A percentile compares a stretch with the other conserved stretches of the same genome.
phyloP scores from a whole-genome alignment of 257 asterid genomes.

The Scutellaria barbata region DNA sequence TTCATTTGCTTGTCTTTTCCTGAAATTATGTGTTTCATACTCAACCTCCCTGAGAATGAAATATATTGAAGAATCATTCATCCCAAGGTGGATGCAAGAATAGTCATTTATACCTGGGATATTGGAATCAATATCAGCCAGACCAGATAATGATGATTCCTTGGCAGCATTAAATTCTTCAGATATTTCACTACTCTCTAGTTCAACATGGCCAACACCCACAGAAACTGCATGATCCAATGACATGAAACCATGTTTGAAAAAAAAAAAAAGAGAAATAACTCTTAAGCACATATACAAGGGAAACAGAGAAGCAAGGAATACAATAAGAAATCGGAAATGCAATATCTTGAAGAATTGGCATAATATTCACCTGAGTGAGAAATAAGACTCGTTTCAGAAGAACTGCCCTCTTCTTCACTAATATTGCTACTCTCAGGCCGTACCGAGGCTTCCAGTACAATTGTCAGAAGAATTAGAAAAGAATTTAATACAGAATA shows the following conservation, averaged over 20 bases:
- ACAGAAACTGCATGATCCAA: conserved; percentile 30
- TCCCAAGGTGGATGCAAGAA: conserved; percentile 19
- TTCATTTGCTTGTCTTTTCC: conserved; percentile 57
- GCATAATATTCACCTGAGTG: conserved; percentile 23
- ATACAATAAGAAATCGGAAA: neutral
- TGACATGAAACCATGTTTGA: conserved; percentile 10
- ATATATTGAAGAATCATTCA: conserved; percentile 7
- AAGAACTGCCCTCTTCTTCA: conserved; percentile 37
- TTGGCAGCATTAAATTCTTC: conserved; percentile 37
- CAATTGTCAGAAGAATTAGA: conserved; percentile 32
- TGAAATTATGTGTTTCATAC: conserved; percentile 36
- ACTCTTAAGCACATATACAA: conserved; percentile 1
- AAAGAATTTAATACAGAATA: conserved; percentile 7
- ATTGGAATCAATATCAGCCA: conserved; percentile 35
- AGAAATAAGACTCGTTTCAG: conserved; percentile 36
- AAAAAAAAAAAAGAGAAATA: neutral
- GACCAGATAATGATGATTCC: conserved; percentile 32
- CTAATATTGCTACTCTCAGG: conserved; percentile 36
- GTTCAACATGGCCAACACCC: conserved; percentile 30
- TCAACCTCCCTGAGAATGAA: conserved; percentile 31
- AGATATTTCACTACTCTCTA: conserved; percentile 29
- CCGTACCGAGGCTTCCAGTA: conserved; percentile 32
- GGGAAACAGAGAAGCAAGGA: conserved; percentile 7
- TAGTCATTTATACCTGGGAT: conserved; percentile 38
- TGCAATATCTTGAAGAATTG: conserved; percentile 24